Conservation (phyloP, 148 eudicot species). For the Gaultheria prostrata region DNA sequence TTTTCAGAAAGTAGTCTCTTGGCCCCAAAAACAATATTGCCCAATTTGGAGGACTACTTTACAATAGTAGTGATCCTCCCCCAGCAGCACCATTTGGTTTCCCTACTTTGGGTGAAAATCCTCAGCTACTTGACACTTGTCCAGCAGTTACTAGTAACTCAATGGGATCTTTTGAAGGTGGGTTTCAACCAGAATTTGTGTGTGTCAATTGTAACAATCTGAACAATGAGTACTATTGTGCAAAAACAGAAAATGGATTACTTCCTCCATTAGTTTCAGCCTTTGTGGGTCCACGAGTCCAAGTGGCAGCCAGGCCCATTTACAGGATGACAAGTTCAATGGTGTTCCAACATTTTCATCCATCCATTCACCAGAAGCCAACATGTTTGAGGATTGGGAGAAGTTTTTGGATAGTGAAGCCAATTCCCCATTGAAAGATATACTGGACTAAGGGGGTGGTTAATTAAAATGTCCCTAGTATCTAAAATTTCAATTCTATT, state of each 20-base stretch:
- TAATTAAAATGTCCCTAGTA: too few relatives aligned
- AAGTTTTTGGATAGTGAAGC: conserved; percentile 44
- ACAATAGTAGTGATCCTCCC: background rate
- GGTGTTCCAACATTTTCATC: conserved; percentile 21
- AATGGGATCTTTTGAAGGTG: conserved; percentile 16
- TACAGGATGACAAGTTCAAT: conserved; percentile 36
- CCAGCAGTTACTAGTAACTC: background rate
- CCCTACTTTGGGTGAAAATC: background rate
- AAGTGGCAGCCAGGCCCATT: conserved; percentile 17
- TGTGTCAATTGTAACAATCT: background rate
- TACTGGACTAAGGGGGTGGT: conserved; percentile 21
- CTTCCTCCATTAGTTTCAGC: conserved; percentile 45
- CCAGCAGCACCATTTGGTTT: background rate
- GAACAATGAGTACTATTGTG: background rate
- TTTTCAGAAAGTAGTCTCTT: background rate
- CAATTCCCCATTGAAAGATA: conserved; percentile 38
- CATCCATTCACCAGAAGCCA: conserved; percentile 16
- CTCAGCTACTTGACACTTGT: conserved; percentile 8
- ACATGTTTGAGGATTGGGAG: conserved; percentile 42
- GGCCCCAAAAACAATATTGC: background rate
- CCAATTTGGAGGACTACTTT: conserved; percentile 11
- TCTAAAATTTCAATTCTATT: too few relatives aligned
- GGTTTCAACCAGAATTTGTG: background rate
- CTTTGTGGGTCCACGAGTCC: conserved; percentile 23
- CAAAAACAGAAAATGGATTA: conserved; percentile 17